Evolutionary conservation across 495 filamentous ascomycete genomes (phyloP), one percentile per base, ranked within the genome.

Genomic region (Aspergillus steynii): DNA sequence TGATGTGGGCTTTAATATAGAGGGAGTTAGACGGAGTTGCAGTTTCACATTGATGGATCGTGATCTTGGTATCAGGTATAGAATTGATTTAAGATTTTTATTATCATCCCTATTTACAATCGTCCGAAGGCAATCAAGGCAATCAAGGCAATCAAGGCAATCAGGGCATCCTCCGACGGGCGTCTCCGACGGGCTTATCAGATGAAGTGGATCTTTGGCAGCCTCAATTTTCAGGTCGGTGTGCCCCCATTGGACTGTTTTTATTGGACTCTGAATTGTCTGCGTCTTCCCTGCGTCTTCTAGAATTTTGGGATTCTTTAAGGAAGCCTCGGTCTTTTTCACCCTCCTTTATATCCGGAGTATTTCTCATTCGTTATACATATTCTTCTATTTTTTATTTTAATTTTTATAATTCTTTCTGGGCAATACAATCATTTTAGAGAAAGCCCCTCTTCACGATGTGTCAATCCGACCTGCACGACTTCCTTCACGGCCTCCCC

Each of bases 401-500:
- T 2, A 14, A 10, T 0, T 37, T 53, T 26, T 15, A 51, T 29
- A n/a, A 51, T 26, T 52, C 37, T 53, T 25, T 29, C 34, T 20
- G 20, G 20, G 20, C 20, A 20, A 8, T 37, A 12, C 29, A 53
- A 58, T 28, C 26, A 1, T 9, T 29, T 12, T 20, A 20, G 20
- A 20, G 20, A 14, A 54, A 37, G 2, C 8, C 26, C 48, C 2
- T 50, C 53, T 7, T 25, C 55, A 67, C 37, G 9, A 79, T 79
- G 77, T 77, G 75, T 42, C 66, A 74, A 67, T 68, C 71, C 47
- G 51, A 62, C 10, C 64, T 75, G 31, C 89, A 91, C 70, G 63
- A 76, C 37, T 86, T 90, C 67, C 83, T 94, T 37, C 71, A 77
- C 45, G 79, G 80, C 27, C 83, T 93, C 29, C 90, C 90, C 46